Evolutionary conservation across 1,139 yeast genomes (phyloP).

Genomic region (Hyphopichia pseudoburtonii): DNA sequence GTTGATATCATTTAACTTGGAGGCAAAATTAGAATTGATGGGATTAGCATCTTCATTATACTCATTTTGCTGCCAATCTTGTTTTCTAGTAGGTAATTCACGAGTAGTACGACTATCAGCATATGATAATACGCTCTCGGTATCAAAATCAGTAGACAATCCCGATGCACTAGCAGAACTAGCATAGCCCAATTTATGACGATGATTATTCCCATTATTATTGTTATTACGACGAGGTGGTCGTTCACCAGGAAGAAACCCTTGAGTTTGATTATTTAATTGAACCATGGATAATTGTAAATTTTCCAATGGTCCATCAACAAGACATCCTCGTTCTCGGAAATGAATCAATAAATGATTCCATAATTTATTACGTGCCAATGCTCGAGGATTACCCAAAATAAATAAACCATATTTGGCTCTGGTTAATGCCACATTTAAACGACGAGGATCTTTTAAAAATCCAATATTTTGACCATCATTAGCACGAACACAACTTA

Average conservation of each 20-base stretch:
- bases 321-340: slow-evolving; percentile 83
- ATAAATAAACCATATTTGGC: slow-evolving; percentile 84
- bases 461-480: slow-evolving; percentile 83
- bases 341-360: slow-evolving; percentile 73
- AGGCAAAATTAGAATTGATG: slow-evolving; percentile 45
- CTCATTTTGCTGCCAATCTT: too few species aligned
- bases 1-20: slow-evolving; percentile 35
- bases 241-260: not conserved
- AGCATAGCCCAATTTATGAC: not conserved
- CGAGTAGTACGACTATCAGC: slow-evolving; percentile 12
- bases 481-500: slow-evolving; percentile 91
- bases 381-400: slow-evolving; percentile 80
- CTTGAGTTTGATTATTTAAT: slow-evolving; percentile 22
- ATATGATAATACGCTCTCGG: slow-evolving; percentile 50
- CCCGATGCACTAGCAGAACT: not conserved
- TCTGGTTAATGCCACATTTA: slow-evolving; percentile 90
- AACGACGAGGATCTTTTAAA: slow-evolving; percentile 82
- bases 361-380: slow-evolving; percentile 77
- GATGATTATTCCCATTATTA: not conserved
- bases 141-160: slow-evolving; percentile 36
- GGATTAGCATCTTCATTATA: slow-evolving; percentile 17
- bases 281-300: slow-evolving; percentile 73
- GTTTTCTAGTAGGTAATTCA: slow-evolving; percentile 43
- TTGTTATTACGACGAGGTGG: slow-evolving; percentile 1
- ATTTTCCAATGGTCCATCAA: slow-evolving; percentile 87